A percentile compares a stretch with the other conserved stretches of the same genome.
These are phyloP conservation scores for Lepiota venenata DNA, from an alignment of 768 basidiomycete genomes.

Conservation along the genomic window DNA sequence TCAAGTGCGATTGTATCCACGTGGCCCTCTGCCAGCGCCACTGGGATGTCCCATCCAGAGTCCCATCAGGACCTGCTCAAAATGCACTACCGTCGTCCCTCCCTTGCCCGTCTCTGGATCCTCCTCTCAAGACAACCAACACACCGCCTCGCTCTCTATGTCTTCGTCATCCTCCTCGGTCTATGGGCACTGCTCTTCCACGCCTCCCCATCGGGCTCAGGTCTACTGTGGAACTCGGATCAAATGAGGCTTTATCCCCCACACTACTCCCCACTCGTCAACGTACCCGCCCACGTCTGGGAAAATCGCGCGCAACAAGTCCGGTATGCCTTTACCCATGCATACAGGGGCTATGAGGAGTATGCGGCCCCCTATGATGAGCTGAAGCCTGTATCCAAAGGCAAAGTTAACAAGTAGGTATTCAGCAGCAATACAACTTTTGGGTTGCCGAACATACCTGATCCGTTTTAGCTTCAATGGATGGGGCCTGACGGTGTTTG, in stretches of 20 bases:
- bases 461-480: slow-evolving; percentile 60
- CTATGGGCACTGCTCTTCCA: slow-evolving; percentile 27
- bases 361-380: slow-evolving; percentile 66
- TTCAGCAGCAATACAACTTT: background rate
- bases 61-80: slow-evolving; percentile 5
- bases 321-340: slow-evolving; percentile 60
- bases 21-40: too few relatives aligned
- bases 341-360: slow-evolving; percentile 61
- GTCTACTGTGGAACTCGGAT: slow-evolving; percentile 3
- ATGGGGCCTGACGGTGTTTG: slow-evolving; percentile 76
- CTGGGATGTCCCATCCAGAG: background rate
- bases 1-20: too few relatives aligned
- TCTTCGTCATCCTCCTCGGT: slow-evolving; percentile 20
- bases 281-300: slow-evolving; percentile 40
- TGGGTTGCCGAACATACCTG: background rate
- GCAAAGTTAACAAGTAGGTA: slow-evolving; percentile 47
- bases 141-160: slow-evolving; percentile 27
- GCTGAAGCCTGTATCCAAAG: slow-evolving; percentile 48
- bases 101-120: slow-evolving; percentile 1
- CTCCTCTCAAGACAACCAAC: slow-evolving; percentile 22
- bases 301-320: slow-evolving; percentile 50
- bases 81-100: slow-evolving; percentile 10
- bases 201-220: slow-evolving; percentile 14
- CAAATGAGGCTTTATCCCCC: slow-evolving; percentile 10
- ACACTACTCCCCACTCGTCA: slow-evolving; percentile 10